These are phyloP conservation scores for Pythium volutum DNA, from an alignment of 352 stramenopile species.

Conservation along the genomic window DNA sequence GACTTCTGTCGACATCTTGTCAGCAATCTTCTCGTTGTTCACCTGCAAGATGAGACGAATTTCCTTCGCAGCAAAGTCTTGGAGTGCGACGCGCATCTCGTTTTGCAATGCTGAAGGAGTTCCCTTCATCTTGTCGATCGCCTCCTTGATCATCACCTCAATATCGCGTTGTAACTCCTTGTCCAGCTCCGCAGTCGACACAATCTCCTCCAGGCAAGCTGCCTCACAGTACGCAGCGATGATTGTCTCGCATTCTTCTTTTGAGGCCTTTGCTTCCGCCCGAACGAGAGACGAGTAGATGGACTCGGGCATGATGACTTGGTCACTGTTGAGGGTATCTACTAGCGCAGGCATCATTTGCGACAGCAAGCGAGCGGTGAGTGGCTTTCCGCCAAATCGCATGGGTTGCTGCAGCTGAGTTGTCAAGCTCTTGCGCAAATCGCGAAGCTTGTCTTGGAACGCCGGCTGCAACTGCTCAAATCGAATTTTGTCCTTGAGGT, in stretches of 20 bases:
- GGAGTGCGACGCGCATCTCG: constrained; percentile 55
- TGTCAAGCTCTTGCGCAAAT: constrained; percentile 69
- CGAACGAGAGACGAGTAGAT: constrained; percentile 88
- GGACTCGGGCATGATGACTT: constrained; percentile 87
- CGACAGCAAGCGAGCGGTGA: constrained; percentile 68
- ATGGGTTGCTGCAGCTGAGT: constrained; percentile 71
- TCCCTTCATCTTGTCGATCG: constrained; percentile 45
- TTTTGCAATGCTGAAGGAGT: constrained; percentile 51
- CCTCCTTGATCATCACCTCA: constrained; percentile 52
- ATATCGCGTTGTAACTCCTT: constrained; percentile 52
- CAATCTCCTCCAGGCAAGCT: constrained; percentile 51
- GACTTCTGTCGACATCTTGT: constrained; percentile 48
- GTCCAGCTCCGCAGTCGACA: constrained; percentile 57
- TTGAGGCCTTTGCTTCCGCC: constrained; percentile 60
- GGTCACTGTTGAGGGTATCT: constrained; percentile 82
- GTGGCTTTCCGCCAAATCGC: constrained; percentile 66
- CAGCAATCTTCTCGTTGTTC: constrained; percentile 65
- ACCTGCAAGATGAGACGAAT: constrained; percentile 64
- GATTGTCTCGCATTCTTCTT: constrained; percentile 55
- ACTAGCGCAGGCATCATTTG: constrained; percentile 77
- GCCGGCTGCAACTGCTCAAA: constrained; percentile 79
- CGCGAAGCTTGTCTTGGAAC: constrained; percentile 75
- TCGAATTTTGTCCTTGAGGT: constrained; percentile 77
- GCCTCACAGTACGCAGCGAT: constrained; percentile 72
- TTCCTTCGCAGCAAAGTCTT: constrained; percentile 56